A percentile compares a stretch with the other conserved stretches of the same genome.
Conservation (phyloP, 306 rosid genomes). For the Cicer arietinum region DNA sequence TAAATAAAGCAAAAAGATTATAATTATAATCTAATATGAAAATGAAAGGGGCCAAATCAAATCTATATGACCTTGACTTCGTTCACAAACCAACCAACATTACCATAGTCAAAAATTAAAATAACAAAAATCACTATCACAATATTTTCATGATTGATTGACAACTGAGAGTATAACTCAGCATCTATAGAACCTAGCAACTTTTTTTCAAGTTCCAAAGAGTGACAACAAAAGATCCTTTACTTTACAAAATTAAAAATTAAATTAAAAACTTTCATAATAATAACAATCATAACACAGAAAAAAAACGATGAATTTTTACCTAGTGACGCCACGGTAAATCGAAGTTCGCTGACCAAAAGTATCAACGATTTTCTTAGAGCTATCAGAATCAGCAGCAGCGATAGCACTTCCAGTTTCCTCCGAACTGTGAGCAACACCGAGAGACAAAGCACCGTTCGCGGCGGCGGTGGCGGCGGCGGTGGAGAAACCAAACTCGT, state of each 20-base stretch:
- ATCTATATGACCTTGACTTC: slow-evolving; percentile 37
- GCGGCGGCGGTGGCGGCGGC: slow-evolving; percentile 29
- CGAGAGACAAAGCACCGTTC: slow-evolving; percentile 63
- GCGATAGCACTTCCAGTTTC: slow-evolving; percentile 47
- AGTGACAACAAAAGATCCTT: slow-evolving; percentile 37
- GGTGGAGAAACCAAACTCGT: slow-evolving; percentile 59
- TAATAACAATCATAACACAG: neutral
- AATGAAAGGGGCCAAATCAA: slow-evolving; percentile 38
- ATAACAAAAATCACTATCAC: slow-evolving; percentile 25
- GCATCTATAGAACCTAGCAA: neutral
- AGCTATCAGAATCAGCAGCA: slow-evolving; percentile 53
- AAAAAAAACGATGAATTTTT: neutral
- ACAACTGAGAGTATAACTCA: slow-evolving; percentile 10
- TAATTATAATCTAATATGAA: neutral
- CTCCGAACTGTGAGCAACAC: slow-evolving; percentile 54
- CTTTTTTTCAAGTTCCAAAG: slow-evolving; percentile 26
- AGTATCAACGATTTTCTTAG: slow-evolving; percentile 76
- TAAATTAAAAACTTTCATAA: neutral
- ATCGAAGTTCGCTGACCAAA: slow-evolving; percentile 97
- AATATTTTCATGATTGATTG: slow-evolving; percentile 38
- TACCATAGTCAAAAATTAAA: slow-evolving; percentile 10
- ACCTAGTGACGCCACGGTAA: slow-evolving; percentile 99
- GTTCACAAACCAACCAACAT: slow-evolving; percentile 1
- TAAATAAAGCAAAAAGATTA: neutral
- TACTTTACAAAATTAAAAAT: neutral